Conservation (phyloP, 176 grass and related monocot genomes). For the Dactylis glomerata region DNA sequence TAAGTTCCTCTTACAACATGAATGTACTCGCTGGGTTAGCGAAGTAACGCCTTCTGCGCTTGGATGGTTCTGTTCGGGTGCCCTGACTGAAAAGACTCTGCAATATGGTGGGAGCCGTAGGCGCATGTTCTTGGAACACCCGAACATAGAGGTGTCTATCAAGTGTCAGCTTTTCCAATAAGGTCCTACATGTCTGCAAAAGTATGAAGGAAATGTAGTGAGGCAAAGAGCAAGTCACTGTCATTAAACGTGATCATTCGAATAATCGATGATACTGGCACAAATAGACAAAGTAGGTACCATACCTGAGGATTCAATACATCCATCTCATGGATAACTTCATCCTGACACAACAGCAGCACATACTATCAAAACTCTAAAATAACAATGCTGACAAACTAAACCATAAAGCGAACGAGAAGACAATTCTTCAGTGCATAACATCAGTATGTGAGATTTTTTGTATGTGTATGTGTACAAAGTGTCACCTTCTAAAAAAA, state of each 20-base stretch:
- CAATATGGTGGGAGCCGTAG: conserved; percentile 56
- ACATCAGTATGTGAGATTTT: background rate
- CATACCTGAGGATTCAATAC: conserved; percentile 92
- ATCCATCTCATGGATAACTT: conserved; percentile 75
- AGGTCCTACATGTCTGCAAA: conserved; percentile 74
- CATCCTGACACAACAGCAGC: conserved; percentile 58
- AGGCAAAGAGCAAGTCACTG: background rate
- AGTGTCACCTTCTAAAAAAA: background rate
- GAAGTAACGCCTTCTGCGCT: conserved; percentile 59
- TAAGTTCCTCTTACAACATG: conserved; percentile 4
- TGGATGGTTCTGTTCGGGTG: conserved; percentile 5
- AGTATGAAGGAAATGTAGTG: background rate
- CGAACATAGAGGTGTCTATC: conserved; percentile 53
- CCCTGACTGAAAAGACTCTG: conserved; percentile 34
- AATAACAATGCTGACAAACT: background rate
- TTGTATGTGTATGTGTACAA: background rate
- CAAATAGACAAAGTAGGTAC: background rate
- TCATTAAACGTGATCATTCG: background rate
- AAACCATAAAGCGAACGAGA: background rate
- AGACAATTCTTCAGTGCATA: background rate
- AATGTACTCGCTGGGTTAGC: conserved; percentile 67
- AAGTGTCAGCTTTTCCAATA: conserved; percentile 54
- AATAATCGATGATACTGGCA: background rate
- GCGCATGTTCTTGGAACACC: conserved; percentile 41
- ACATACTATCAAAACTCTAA: background rate